Base-by-base conservation (phyloP, 2,329 filamentous ascomycete genomes). In the Monascus ruber region DNA sequence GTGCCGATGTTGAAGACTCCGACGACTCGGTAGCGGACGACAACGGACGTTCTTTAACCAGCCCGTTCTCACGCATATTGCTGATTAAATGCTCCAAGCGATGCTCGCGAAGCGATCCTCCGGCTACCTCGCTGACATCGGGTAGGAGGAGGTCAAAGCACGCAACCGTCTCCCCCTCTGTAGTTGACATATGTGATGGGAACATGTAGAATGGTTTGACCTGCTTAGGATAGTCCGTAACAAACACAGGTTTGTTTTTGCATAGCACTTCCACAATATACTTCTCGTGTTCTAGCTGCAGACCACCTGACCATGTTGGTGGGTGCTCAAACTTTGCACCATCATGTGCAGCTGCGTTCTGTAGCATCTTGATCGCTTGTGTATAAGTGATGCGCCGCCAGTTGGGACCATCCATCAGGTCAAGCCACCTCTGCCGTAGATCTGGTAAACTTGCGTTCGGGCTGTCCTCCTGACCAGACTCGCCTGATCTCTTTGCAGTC, bases 181-280 rank as follows among this genome's bases (percentile, higher is more conserved):
- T 35, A 1, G 33, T 37, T 5, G 39, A 52, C 36, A 39, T 37
- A 17, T 51, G 41, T 1, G 74, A 76, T 10, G 77, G 76, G 2
- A 76, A 62, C 83, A 87, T 88, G 62, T 88, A 98, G 64, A 96
- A 98, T 7, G 89, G 85, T 65, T 98, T 98, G 59, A 91, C 79
- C 35, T 72, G 69, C 47, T 77, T 77, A n/a, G 91, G 91, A 57
- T 95, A 98, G 59, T 95, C 74, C 9, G 88, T 96, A 47, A 98
- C 79, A 58, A 96, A 96, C 34, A 96, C 72, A 5, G 91, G 91
- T 1, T 66, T 64, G 11, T 72, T 71, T 35, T 74, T 66, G 48
- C 79, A 79, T 34, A 89, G 55, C 25, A 68, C 68, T 38, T 76
- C 71, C 35, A 91, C 87, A 39, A 98, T 73, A 58, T 80, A 94